Conservation (phyloP, 2,329 filamentous ascomycete genomes). For the Nectriaceae sp. region DNA sequence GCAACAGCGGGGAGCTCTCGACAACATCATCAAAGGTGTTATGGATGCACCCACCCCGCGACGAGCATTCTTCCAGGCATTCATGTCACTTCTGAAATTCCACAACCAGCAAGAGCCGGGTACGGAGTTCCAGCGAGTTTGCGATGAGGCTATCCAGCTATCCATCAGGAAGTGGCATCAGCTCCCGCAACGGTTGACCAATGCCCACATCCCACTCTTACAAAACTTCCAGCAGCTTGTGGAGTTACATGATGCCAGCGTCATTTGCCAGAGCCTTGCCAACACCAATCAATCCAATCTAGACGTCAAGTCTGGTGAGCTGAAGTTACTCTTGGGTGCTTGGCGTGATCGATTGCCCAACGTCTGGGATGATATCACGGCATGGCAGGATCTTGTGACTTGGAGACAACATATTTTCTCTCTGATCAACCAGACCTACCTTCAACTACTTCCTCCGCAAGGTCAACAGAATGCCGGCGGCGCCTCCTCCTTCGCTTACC, state of each 20-base stretch:
- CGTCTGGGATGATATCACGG: conserved; percentile 98
- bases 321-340: conserved; percentile 89
- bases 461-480: conserved; percentile 76
- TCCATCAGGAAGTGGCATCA: conserved; percentile 99
- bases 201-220: conserved; percentile 90
- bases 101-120: conserved; percentile 82
- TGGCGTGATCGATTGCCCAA: conserved; percentile 97
- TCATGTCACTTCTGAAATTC: conserved; percentile 93
- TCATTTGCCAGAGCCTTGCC: conserved; percentile 89
- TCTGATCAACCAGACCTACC: conserved; percentile 92
- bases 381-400: conserved; percentile 99
- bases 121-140: conserved; percentile 83
- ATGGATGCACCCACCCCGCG: conserved; percentile 96
- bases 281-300: conserved; percentile 83
- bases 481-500: conserved; percentile 87
- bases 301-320: conserved; percentile 91
- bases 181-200: conserved; percentile 88
- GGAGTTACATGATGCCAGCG: conserved; percentile 94
- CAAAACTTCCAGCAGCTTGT: conserved; percentile 98
- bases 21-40: conserved; percentile 92
- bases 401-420: conserved; percentile 99
- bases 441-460: conserved; percentile 78
- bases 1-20: conserved; percentile 84
- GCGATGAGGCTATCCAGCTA: conserved; percentile 95
- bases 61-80: conserved; percentile 95